Percentiles rank a stretch among this genome's conserved stretches.
These are phyloP conservation scores for Hypoxylon sp. DNA, from an alignment of 2,329 filamentous ascomycete species.

Conservation along the genomic window DNA sequence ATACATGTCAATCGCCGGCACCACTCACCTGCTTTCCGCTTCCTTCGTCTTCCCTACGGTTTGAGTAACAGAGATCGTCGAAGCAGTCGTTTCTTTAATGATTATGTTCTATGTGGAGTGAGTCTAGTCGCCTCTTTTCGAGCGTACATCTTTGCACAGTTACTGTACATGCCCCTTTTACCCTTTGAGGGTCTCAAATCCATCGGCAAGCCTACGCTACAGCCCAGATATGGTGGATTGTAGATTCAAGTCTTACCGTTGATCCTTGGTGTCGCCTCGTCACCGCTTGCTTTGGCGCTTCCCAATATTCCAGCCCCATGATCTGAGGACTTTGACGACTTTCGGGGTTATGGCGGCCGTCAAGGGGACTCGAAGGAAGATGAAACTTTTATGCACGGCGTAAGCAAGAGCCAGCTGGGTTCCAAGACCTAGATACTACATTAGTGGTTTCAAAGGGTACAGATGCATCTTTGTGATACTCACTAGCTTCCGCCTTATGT, in stretches of 20 bases:
- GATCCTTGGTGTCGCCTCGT: conserved; percentile 8
- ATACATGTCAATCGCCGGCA: too few relatives aligned
- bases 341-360: conserved; percentile 92
- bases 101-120: conserved; percentile 36
- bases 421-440: conserved; percentile 59
- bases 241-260: not conserved
- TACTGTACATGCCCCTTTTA: conserved; percentile 24
- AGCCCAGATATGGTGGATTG: not conserved
- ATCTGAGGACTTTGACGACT: conserved; percentile 85
- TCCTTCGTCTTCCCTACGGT: too few relatives aligned
- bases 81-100: too few relatives aligned
- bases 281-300: conserved; percentile 61
- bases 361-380: conserved; percentile 92
- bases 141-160: conserved; percentile 23
- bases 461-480: conserved; percentile 52
- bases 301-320: conserved; percentile 95
- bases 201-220: too few relatives aligned
- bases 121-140: conserved; percentile 24
- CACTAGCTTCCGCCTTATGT: conserved; percentile 76
- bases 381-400: conserved; percentile 97
- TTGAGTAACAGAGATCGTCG: too few relatives aligned
- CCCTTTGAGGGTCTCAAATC: too few relatives aligned
- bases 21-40: too few relatives aligned
- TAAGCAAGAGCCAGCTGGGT: conserved; percentile 94
- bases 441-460: conserved; percentile 31